phyloP scores from a whole-genome alignment of 257 asterid genomes.

The Scutellaria minor region DNA sequence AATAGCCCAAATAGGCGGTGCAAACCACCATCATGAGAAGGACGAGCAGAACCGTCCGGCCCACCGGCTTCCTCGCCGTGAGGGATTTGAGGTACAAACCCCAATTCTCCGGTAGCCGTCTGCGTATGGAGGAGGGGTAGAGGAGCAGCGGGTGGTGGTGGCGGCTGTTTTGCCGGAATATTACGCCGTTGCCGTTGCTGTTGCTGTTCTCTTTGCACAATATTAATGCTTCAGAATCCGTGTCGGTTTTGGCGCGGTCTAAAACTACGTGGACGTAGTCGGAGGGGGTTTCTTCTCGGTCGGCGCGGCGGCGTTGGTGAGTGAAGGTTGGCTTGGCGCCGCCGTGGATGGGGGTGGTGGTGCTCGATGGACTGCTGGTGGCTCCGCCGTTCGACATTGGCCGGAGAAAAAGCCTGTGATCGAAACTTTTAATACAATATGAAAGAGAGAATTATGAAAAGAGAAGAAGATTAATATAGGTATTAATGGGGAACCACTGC shows the following conservation, averaged over 20 bases:
- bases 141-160: slow-evolving; percentile 38
- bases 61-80: slow-evolving; percentile 52
- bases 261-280: slow-evolving; percentile 17
- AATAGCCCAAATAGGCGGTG: slow-evolving; percentile 55
- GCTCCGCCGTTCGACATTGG: slow-evolving; percentile 41
- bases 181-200: not conserved
- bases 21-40: slow-evolving; percentile 48
- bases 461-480: not conserved
- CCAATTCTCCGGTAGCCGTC: slow-evolving; percentile 29
- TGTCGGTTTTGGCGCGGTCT: slow-evolving; percentile 7
- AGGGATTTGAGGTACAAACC: slow-evolving; percentile 33
- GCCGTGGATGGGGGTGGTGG: slow-evolving; percentile 22
- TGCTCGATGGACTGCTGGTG: slow-evolving; percentile 24
- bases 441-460: slow-evolving; percentile 1
- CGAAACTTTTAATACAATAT: not conserved
- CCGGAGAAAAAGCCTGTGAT: not conserved
- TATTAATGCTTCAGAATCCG: slow-evolving; percentile 33
- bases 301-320: slow-evolving; percentile 47
- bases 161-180: slow-evolving; percentile 22
- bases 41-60: slow-evolving; percentile 46
- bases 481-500: not conserved
- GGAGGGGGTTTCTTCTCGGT: slow-evolving; percentile 5
- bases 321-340: slow-evolving; percentile 32
- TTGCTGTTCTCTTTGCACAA: not conserved
- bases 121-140: slow-evolving; percentile 22